Base-by-base conservation (phyloP, 495 filamentous ascomycete genomes). In the Bacidia rubella region DNA sequence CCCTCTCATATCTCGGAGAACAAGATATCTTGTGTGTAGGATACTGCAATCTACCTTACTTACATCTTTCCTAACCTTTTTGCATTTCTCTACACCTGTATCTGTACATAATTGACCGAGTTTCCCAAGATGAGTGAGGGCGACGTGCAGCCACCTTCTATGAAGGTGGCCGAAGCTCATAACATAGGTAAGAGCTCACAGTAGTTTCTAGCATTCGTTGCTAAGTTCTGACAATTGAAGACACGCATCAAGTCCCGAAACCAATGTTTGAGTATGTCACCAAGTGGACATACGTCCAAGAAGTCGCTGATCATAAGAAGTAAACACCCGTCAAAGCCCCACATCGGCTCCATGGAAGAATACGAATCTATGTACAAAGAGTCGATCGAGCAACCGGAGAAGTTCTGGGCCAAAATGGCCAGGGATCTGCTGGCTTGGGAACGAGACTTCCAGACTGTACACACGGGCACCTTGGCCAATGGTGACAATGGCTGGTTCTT, bases 401-500 rank as follows among this genome's bases (percentile, higher is more conserved):
- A 83, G 65, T 98, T 97, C 80, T 98, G 90, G 87, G 86, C 73
- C 39, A 75, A 75, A 53, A 73, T 79, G 68, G 93, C 90, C 23
- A 83, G 89, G 42, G 90, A 97, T 60, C 79, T 96, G 38, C 77
- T 98, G 54, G 81, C 85, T 45, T 98, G 94, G 83, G 80, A 87
- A 59, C 75, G 74, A 52, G 90, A 95, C 65, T 98, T 97, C 68
- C 73, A 95, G 64, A 98, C 92, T 15, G 90, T 94, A 17, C 81
- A 79, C 63, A 74, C 70, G 58, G 92, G 92, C 46, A 81, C 79
- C 12, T 78, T 98, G 48, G 69, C 66, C 53, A 74, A 85, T 57
- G 92, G 92, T 56, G 90, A 98, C 72, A 82, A 75, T 60, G 82
- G 87, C 51, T 99, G 93, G 93, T 99, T 99, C 66, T 68, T 87